Evolutionary conservation across 768 basidiomycete genomes (phyloP).

Genomic region (Cystobasidium onofrii): DNA sequence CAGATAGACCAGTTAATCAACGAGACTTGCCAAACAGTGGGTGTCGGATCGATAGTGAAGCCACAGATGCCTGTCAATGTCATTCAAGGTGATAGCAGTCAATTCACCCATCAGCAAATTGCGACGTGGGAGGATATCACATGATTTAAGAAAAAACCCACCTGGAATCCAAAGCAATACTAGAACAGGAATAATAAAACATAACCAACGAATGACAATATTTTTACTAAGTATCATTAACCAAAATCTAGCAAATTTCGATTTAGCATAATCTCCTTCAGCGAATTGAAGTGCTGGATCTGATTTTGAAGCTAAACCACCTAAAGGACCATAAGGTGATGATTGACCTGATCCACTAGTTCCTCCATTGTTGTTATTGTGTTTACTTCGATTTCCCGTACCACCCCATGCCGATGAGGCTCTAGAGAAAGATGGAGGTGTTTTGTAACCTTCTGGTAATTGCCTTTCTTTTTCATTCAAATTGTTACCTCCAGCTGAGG

Average conservation of each 20-base stretch:
- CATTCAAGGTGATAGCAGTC: too few species aligned
- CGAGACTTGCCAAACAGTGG: slow-evolving; percentile 50
- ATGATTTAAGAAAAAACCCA: neutral
- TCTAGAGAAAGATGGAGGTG: slow-evolving; percentile 22
- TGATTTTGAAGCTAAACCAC: slow-evolving; percentile 14
- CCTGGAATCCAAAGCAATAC: slow-evolving; percentile 62
- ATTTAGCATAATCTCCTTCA: slow-evolving; percentile 45
- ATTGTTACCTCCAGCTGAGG: neutral
- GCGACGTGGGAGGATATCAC: too few species aligned
- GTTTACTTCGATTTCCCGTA: neutral
- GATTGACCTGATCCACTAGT: neutral
- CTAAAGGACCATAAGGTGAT: neutral
- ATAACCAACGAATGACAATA: slow-evolving; percentile 46
- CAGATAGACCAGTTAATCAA: slow-evolving; percentile 43
- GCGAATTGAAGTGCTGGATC: slow-evolving; percentile 26
- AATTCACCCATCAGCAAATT: too few species aligned
- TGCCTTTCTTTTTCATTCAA: neutral
- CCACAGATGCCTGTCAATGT: slow-evolving; percentile 53
- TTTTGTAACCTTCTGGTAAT: slow-evolving; percentile 17
- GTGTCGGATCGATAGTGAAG: slow-evolving; percentile 53
- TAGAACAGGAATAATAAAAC: slow-evolving; percentile 63
- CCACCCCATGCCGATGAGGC: neutral
- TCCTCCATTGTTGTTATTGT: neutral
- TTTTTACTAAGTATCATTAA: slow-evolving; percentile 35
- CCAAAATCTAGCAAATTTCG: slow-evolving; percentile 42